These are phyloP conservation scores for Xylaria sp. DNA, from an alignment of 2,329 filamentous ascomycete species.

Conservation along the genomic window DNA sequence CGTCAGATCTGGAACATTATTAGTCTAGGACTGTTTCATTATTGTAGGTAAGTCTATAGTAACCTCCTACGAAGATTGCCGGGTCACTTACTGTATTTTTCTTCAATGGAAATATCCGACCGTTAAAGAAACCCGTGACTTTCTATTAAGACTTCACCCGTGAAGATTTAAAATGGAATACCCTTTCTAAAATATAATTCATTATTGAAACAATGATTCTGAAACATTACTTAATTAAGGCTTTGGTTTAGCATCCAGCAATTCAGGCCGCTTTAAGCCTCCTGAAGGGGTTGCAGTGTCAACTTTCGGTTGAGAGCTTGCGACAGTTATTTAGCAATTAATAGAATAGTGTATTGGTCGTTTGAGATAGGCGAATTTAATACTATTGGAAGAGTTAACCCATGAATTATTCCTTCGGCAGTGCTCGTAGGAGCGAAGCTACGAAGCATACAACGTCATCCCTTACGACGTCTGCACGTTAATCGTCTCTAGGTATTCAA, in stretches of 20 bases:
- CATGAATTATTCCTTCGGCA: too few relatives aligned
- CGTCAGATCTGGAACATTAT: constrained; percentile 6
- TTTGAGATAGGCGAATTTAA: background rate
- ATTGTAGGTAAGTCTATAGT: background rate
- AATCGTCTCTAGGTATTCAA: background rate
- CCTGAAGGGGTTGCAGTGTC: background rate
- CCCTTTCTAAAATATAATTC: too few relatives aligned
- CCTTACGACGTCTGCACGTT: background rate
- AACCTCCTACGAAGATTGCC: background rate
- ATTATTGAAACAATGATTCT: too few relatives aligned
- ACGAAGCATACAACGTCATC: background rate
- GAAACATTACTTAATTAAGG: background rate
- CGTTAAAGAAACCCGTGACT: too few relatives aligned
- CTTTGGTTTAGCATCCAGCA: background rate
- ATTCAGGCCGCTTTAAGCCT: background rate
- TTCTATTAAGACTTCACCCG: too few relatives aligned
- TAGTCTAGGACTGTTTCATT: background rate
- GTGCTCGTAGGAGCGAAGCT: background rate
- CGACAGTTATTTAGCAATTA: background rate
- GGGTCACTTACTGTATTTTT: too few relatives aligned
- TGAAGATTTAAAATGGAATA: too few relatives aligned
- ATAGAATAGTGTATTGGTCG: background rate
- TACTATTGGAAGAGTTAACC: background rate
- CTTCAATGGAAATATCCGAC: too few relatives aligned
- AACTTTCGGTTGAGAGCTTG: background rate